Conservation (phyloP, 148 eudicot species). For the Drosera capensis region DNA sequence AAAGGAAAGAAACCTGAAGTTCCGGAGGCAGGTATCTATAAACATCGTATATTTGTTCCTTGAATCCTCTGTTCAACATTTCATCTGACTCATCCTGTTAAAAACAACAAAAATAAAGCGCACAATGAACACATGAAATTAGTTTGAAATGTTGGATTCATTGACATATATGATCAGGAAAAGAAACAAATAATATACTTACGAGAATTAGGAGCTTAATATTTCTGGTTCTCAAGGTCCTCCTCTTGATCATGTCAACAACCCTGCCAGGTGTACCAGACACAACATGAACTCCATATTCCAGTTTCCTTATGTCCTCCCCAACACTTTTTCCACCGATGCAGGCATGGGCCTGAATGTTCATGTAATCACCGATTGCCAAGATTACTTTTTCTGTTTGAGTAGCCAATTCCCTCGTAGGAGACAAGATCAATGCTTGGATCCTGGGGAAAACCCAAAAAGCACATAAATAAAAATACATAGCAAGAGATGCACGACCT, state of each 20-base stretch:
- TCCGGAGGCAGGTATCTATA: constrained; percentile 96
- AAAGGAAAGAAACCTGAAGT: constrained; percentile 46
- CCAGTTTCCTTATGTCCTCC: constrained; percentile 81
- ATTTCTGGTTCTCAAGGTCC: constrained; percentile 68
- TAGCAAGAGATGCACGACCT: background rate
- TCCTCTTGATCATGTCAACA: constrained; percentile 93
- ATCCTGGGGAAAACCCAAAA: constrained; percentile 42
- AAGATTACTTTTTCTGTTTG: constrained; percentile 72
- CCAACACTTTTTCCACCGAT: constrained; percentile 96
- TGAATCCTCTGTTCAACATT: constrained; percentile 96
- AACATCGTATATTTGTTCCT: constrained; percentile 96
- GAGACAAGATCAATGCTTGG: constrained; percentile 86
- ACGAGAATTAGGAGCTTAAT: constrained; percentile 77
- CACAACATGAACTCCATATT: constrained; percentile 86
- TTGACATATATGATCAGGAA: too few relatives aligned
- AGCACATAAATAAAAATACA: background rate
- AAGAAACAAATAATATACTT: constrained; percentile 12
- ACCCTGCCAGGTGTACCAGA: constrained; percentile 98
- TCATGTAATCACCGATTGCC: constrained; percentile 71
- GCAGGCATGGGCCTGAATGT: constrained; percentile 82
- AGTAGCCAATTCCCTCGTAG: constrained; percentile 83
- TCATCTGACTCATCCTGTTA: constrained; percentile 95
- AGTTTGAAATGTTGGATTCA: too few relatives aligned
- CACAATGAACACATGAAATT: background rate
- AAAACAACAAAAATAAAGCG: background rate